These are phyloP conservation scores for Exserohilum turcica DNA, from an alignment of 2,329 filamentous ascomycete species.

Conservation along the genomic window DNA sequence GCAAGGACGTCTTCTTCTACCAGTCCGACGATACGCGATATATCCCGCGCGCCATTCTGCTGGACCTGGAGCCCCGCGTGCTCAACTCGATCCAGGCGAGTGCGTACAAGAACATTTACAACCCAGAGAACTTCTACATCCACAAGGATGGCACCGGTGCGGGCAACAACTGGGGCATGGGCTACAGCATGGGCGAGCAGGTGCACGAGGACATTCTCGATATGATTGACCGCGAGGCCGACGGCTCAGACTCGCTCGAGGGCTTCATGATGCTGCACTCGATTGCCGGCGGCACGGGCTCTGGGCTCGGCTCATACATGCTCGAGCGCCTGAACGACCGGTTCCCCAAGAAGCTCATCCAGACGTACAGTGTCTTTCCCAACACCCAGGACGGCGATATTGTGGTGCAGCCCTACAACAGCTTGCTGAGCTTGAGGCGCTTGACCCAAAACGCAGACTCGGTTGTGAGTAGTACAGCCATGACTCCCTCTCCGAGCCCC, in stretches of 20 bases:
- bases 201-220: slow-evolving; percentile 98
- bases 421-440: slow-evolving; percentile 85
- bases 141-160: slow-evolving; percentile 92
- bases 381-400: slow-evolving; percentile 91
- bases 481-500: background rate
- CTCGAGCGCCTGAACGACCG: slow-evolving; percentile 95
- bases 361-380: slow-evolving; percentile 98
- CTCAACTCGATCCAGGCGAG: slow-evolving; percentile 92
- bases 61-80: slow-evolving; percentile 92
- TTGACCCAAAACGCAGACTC: slow-evolving; percentile 96
- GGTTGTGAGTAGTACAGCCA: slow-evolving; percentile 62
- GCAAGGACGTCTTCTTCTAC: slow-evolving; percentile 99
- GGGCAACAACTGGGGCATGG: slow-evolving; percentile 97
- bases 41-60: slow-evolving; percentile 92
- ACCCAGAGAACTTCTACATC: slow-evolving; percentile 98
- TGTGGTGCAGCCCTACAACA: slow-evolving; percentile 98
- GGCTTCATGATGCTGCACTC: slow-evolving; percentile 99
- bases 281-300: slow-evolving; percentile 95
- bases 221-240: slow-evolving; percentile 98
- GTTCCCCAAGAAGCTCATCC: slow-evolving; percentile 98
- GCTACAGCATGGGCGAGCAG: slow-evolving; percentile 87
- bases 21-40: slow-evolving; percentile 98
- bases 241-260: slow-evolving; percentile 96
- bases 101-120: slow-evolving; percentile 98
- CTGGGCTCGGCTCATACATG: slow-evolving; percentile 92